Evolutionary conservation across 495 filamentous ascomycete genomes (phyloP).

Genomic region (Jackrogersella multiformis): DNA sequence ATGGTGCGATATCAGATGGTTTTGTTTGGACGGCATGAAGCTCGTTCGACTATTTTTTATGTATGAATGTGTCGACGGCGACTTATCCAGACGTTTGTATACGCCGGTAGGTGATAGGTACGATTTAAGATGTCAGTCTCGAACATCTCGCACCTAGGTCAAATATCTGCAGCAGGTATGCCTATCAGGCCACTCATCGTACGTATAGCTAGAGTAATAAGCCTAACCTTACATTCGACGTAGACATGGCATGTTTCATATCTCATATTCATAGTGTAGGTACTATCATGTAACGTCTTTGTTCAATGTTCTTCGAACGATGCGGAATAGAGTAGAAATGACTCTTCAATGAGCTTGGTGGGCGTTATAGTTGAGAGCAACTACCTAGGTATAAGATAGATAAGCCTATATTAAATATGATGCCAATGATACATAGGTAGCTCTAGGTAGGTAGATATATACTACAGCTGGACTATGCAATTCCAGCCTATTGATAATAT

Average conservation of each 20-base stretch:
- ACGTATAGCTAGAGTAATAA: background rate
- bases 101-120: background rate
- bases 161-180: background rate
- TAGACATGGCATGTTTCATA: background rate
- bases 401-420: background rate
- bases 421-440: background rate
- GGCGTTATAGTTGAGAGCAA: background rate
- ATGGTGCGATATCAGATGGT: constrained; percentile 1
- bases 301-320: background rate
- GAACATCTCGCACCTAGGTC: background rate
- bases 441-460: background rate
- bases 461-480: background rate
- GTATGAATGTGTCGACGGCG: background rate
- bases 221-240: no score
- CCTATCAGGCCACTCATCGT: background rate
- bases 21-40: background rate
- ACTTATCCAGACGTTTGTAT: background rate
- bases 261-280: background rate
- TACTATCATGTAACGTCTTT: background rate
- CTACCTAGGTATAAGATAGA: background rate
- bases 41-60: background rate
- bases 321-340: background rate
- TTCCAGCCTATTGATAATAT: background rate
- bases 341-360: background rate
- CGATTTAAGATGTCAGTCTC: background rate